Base-by-base conservation (phyloP, 2,329 filamentous ascomycete species). In the Aspergillus eucalypticola region DNA sequence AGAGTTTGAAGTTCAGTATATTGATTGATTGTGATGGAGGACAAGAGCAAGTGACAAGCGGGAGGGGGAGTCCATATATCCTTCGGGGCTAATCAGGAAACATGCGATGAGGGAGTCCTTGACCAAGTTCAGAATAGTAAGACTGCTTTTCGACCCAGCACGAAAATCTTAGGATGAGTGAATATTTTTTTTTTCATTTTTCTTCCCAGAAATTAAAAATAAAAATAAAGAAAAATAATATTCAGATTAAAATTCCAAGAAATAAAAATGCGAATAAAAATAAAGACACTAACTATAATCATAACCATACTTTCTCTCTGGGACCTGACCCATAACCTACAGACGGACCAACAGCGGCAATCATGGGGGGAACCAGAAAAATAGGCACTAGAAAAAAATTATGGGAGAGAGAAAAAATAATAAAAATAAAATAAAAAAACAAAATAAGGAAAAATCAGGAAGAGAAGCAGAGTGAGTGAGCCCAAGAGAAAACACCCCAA, bases 51-150 rank as follows among this genome's bases (percentile, higher is more conserved):
- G 58, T 60, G 60, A 64, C 21, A 44, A 55, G 62, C 59, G 64
- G 65, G 63, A 64, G 64, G 64, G 62, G 62, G 48, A 52, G 60
- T 59, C 60, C 59, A 65, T 65, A 67, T 60, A 61, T 62, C 54
- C 60, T 50, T 50, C 46, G 46, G 46, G 25, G 46, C 46, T 50
- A 42, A 55, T 58, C n/a, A 54, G 23, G 59, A 49, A 55, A 42
- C 23, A 44, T 48, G 52, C 10, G 39, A 59, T 50, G 46, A 29
- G 25, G 25, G 60, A 63, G 55, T 52, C 44, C 44, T 32, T 56
- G 51, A 50, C 54, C 59, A 53, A 60, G 49, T 29, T 59, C 48
- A 59, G 48, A 59, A 46, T 32, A 48, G 42, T 44, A 56, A 32
- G 19, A 23, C 23, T 35, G 44, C 11, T 49, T 19, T 29, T 41